Percentiles rank a stretch among this genome's conserved stretches.
These are phyloP conservation scores for Phialophora verrucosa DNA, from an alignment of 2,329 filamentous ascomycete species.

Conservation along the genomic window DNA sequence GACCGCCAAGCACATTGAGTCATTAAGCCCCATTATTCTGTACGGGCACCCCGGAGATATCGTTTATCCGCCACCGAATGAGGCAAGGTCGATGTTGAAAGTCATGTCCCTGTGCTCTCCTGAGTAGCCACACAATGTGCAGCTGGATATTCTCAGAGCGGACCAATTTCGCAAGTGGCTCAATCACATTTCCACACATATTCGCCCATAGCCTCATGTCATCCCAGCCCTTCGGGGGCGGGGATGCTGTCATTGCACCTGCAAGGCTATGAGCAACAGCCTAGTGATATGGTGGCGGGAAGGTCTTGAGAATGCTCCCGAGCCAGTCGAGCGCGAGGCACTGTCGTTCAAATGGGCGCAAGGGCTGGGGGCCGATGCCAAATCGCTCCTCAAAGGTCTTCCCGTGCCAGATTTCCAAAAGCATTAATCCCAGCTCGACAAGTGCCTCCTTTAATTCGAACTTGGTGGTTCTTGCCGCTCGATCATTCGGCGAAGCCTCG, in stretches of 20 bases:
- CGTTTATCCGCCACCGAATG: background rate
- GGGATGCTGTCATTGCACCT: background rate
- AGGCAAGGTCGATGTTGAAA: background rate
- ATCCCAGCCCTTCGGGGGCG: background rate
- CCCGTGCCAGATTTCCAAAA: constrained; percentile 26
- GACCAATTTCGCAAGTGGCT: background rate
- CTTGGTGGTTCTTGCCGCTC: constrained; percentile 1
- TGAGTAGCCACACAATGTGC: too few species aligned
- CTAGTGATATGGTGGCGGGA: background rate
- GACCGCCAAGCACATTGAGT: constrained; percentile 29
- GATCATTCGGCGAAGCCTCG: background rate
- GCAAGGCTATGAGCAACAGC: background rate
- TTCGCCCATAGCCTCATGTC: constrained; percentile 6
- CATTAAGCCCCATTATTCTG: constrained; percentile 12
- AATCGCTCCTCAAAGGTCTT: constrained; percentile 8
- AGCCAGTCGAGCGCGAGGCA: background rate
- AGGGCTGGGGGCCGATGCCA: background rate
- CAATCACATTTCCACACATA: background rate
- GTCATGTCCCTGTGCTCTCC: background rate
- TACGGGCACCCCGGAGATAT: background rate
- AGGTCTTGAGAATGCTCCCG: background rate
- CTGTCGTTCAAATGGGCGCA: background rate
- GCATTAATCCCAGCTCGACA: constrained; percentile 23
- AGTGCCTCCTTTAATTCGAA: constrained; percentile 17
- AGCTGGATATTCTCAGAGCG: background rate